Evolutionary conservation across 495 filamentous ascomycete genomes (phyloP), one percentile per base, ranked within the genome.

Genomic region (Lophiotrema nucula): DNA sequence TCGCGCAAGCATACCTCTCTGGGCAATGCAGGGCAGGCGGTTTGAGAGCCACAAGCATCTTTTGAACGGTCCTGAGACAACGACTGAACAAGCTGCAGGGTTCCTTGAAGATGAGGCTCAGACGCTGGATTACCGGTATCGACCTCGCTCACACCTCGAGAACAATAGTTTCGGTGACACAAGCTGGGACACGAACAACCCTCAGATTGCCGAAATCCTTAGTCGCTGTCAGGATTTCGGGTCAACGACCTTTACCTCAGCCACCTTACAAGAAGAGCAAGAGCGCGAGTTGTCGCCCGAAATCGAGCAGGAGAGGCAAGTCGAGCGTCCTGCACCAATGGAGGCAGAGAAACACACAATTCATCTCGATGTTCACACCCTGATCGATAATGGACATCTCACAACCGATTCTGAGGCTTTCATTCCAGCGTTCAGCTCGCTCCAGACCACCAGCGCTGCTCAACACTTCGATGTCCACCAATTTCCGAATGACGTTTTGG

Each of bases 281-380:
- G 87, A 89, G 65, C 76, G 86, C 0, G 84, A 90, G 59, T 72
- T 89, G 0, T 76, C 79, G 0, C 81, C 80, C 1, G 85, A 89
- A 56, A 73, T 81, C 23, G 80, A 88, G 59, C 70, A 74, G 37
- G 83, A 90, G 54, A 68, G 72, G 12, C 70, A 89, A 28, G 61
- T 82, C 0, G 64, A 86, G 56, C 64, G 72, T 2, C 82, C 86
- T 3, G 62, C 64, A 1, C 18, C 58, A 0, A 68, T 66, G 11
- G 15, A 55, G 8, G 73, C 85, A 0, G 47, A 0, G 1, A 6
- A 5, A 0, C 84, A 85, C 55, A 19, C 3, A 0, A 41, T 85
- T 1, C 76, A 85, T 56, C 25, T 31, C 0, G 74, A 81, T 59
- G 27, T 88, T 3, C 25, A n/a, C 4, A 4, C 8, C 0, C 79